Base-by-base conservation (phyloP, 257 asterid species). In the Nicotiana tabacum region DNA sequence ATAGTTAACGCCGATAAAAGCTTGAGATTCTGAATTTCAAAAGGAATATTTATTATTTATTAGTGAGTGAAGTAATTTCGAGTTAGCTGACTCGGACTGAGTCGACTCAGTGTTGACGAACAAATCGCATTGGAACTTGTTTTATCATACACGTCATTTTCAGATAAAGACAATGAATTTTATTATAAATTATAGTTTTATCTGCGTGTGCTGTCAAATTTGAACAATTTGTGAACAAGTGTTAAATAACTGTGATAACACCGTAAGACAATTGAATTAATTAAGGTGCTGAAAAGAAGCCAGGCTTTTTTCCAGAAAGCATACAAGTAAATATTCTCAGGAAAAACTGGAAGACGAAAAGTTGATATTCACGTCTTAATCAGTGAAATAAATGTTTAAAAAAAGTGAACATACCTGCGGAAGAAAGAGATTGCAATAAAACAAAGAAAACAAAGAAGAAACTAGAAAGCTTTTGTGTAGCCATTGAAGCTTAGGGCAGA, bases 1-100 rank as follows among this genome's bases (percentile, higher is more conserved):
- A 81, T 96, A 96, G 61, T 96, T 96, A 0, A 94, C 90, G 9
- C 99, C 99, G 81, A 96, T 86, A 86, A 91, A 96, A 9, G 99
- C 87, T 88, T 96, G 88, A 64, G 98, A 87, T 32, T 85, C 99
- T 94, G 86, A 80, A 67, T 66, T 17, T 4, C 15, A 12, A 8
- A 2, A n/a, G 17, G 29, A 82, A 72, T 15, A 24, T 21, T 66
- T 7, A 53, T 21, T 15, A 24, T 21, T 66, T 7, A 6, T 17
- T 0, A 57, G 10, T 18, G 61, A 56, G 48, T 39, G 48, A 39
- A 39, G 7, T 6, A 37, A 80, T 29, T 4, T 11, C 27, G 46
- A 18, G 17, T 21, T 7, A 43, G 8, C 58, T 5, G 15, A 37
- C 60, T 37, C 81, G 56, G 21, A 60, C 17, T 24, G 60, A 61